phyloP scores from a whole-genome alignment of 2,329 filamentous ascomycete species.

The Lasiodiplodia sp. region DNA sequence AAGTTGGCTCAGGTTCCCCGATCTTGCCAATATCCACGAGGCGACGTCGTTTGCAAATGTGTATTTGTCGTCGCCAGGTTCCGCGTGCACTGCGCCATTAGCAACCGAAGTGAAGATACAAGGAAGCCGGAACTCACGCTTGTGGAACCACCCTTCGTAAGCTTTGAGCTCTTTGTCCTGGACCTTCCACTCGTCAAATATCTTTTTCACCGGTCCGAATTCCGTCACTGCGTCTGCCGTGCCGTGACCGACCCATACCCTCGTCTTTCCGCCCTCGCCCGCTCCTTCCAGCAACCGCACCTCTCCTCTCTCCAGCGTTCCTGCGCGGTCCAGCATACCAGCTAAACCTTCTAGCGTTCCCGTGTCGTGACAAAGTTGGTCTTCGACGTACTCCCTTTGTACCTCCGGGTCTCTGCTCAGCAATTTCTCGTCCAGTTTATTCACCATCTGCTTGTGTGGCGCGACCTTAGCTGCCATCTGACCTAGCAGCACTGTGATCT shows the following conservation, averaged over 20 bases:
- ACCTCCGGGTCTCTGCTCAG: slow-evolving; percentile 73
- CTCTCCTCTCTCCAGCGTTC: slow-evolving; percentile 64
- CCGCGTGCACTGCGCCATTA: slow-evolving; percentile 44
- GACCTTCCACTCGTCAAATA: slow-evolving; percentile 65
- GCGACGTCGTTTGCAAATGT: slow-evolving; percentile 45
- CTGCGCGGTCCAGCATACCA: slow-evolving; percentile 77
- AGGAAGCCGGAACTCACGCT: slow-evolving; percentile 52
- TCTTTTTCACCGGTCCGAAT: slow-evolving; percentile 69
- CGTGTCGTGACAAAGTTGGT: slow-evolving; percentile 79
- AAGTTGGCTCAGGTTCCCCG: slow-evolving; percentile 38
- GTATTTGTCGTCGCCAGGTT: slow-evolving; percentile 45
- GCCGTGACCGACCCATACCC: slow-evolving; percentile 78
- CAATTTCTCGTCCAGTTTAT: slow-evolving; percentile 68
- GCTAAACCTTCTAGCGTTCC: slow-evolving; percentile 85
- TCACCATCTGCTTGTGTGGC: slow-evolving; percentile 71
- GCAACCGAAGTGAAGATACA: neutral
- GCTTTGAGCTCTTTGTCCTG: slow-evolving; percentile 74
- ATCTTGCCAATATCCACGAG: slow-evolving; percentile 45
- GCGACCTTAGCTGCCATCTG: slow-evolving; percentile 72
- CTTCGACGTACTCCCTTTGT: slow-evolving; percentile 66
- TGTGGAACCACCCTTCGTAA: slow-evolving; percentile 83
- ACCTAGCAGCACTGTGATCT: slow-evolving; percentile 69
- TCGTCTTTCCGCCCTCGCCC: slow-evolving; percentile 63
- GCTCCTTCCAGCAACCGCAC: slow-evolving; percentile 52
- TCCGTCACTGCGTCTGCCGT: slow-evolving; percentile 74